Evolutionary conservation across 139 green algal genomes (phyloP), one percentile per base, ranked within the genome.

Genomic region (Coccomyxa sp.): DNA sequence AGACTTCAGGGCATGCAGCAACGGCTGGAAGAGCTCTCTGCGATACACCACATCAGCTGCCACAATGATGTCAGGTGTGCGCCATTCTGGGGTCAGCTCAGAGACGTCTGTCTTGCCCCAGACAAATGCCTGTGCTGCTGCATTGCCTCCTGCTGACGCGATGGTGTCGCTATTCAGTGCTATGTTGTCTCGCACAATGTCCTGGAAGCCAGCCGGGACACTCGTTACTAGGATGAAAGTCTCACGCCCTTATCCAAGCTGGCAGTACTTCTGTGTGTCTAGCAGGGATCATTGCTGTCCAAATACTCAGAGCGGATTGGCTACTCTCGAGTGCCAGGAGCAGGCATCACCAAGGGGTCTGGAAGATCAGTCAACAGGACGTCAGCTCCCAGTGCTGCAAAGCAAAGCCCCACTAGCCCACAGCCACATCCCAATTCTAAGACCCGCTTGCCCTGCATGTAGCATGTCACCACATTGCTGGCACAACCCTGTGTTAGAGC

Each of bases 361-460:
- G 85, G 79, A 25, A 92, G 74, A 77, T 92, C 89, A 0, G 87
- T 90, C 13, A 90, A 79, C 57, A 93, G 81, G 16, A 91, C 83
- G 75, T 90, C 85, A 7, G 90, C 90, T 0, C 90, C 90, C 17
- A 85, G 71, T 0, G 90, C 88, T 11, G 90, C 90, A 17, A 88
- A 88, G 30, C 85, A 80, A 58, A 93, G 79, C 9, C 90, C 90
- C 13, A 86, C 84, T 38, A 93, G 84, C 0, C 90, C 90, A n/a
- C 81, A 90, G 60, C 90, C 90, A 38, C 81, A 83, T 21, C 90
- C 90, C 68, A 93, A 82, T 77, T 93, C 90, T 32, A 93, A 28
- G 59, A 93, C 87, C 0, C 84, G 58, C 51, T 85, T 86, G 1
- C 88, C 90, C 84, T 87, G 58, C 79, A 51, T 51, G 7, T 7